These are phyloP conservation scores for Apiotrichum gracile DNA, from an alignment of 1,284 basidiomycete species.

Conservation along the genomic window DNA sequence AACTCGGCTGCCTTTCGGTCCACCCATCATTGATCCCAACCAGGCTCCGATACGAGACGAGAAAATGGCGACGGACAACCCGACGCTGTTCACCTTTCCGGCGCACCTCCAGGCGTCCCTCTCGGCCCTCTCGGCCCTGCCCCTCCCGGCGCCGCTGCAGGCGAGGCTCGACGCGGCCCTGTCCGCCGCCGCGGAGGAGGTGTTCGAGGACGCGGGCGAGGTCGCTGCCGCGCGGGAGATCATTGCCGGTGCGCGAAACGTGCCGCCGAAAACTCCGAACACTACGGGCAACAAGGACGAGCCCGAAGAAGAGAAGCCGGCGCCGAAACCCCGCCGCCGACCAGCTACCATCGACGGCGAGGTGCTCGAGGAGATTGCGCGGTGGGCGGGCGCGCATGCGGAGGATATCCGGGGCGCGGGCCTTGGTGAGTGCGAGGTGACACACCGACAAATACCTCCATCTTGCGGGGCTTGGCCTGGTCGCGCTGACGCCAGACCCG, in stretches of 20 bases:
- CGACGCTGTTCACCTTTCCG: slow-evolving; percentile 31
- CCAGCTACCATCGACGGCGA: slow-evolving; percentile 14
- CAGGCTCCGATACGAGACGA: too few relatives aligned
- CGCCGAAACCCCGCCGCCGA: slow-evolving; percentile 3
- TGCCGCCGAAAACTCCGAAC: too few relatives aligned
- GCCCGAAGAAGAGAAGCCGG: background rate
- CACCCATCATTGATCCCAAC: too few relatives aligned
- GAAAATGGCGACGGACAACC: too few relatives aligned
- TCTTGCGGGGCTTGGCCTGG: too few relatives aligned
- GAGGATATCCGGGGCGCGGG: slow-evolving; percentile 4
- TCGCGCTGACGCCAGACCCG: slow-evolving; percentile 23
- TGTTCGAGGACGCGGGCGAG: background rate
- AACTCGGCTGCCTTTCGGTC: too few relatives aligned
- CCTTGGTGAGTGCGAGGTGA: slow-evolving; percentile 18
- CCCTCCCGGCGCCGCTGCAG: slow-evolving; percentile 20
- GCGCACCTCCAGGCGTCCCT: slow-evolving; percentile 31
- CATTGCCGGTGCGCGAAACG: background rate
- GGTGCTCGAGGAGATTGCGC: slow-evolving; percentile 15
- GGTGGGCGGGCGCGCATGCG: slow-evolving; percentile 9
- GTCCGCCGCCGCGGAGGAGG: background rate
- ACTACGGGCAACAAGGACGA: background rate
- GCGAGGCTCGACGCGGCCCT: slow-evolving; percentile 6
- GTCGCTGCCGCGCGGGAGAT: background rate
- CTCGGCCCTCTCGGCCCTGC: slow-evolving; percentile 12
- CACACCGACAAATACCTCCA: too few relatives aligned